Conservation (phyloP, 257 asterid species). For the Solanum tarijense region DNA sequence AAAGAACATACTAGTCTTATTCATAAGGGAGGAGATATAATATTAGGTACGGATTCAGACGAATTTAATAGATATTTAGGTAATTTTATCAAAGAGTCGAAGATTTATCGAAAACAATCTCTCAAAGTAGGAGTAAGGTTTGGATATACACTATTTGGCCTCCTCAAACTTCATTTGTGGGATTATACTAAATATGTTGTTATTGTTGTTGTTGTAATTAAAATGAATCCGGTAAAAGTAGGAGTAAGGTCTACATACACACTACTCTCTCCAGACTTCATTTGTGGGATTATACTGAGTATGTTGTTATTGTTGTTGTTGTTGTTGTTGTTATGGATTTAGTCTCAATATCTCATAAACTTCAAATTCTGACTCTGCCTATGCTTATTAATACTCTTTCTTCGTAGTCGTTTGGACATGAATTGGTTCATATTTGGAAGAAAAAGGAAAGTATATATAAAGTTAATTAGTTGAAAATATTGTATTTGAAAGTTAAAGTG, state of each 20-base stretch:
- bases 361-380: background rate
- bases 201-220: too few species aligned
- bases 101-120: background rate
- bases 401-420: background rate
- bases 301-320: background rate
- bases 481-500: background rate
- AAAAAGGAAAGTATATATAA: background rate
- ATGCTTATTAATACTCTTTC: background rate
- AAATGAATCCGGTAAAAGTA: too few species aligned
- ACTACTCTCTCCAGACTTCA: rapidly evolving
- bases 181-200: background rate
- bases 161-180: rapidly evolving
- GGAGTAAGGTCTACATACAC: background rate
- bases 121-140: background rate
- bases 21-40: background rate
- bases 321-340: background rate
- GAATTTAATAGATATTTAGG: background rate
- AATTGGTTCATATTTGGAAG: background rate
- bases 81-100: background rate
- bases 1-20: background rate
- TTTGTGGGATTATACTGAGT: background rate
- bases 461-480: background rate
- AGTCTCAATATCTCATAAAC: background rate
- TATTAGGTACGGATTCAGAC: background rate
- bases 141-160: background rate